Percentiles rank a stretch among this genome's conserved stretches.
Evolutionary conservation across 257 asterid species (phyloP).

Genomic region (Nicotiana undulata): DNA sequence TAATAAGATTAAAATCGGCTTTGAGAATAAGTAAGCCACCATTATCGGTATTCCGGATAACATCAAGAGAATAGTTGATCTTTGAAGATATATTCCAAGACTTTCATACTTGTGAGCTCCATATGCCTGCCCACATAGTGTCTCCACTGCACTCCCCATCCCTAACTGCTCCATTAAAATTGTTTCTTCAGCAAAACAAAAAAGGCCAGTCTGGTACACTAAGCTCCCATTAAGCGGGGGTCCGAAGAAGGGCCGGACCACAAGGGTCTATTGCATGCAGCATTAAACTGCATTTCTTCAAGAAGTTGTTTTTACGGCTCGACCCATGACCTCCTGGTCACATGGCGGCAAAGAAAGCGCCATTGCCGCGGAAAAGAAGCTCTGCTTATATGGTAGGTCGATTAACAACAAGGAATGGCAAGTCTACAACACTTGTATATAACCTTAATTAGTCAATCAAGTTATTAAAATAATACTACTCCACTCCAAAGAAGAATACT

Average conservation of each 20-base stretch:
- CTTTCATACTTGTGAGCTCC: constrained; percentile 25
- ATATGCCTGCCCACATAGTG: constrained; percentile 36
- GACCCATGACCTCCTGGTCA: too few species aligned
- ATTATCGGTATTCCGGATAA: constrained; percentile 17
- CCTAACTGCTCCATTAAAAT: constrained; percentile 17
- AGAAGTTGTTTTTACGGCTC: too few species aligned
- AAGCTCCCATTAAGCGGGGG: too few species aligned
- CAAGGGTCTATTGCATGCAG: too few species aligned
- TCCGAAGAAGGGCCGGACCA: too few species aligned
- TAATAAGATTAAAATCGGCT: constrained; percentile 19
- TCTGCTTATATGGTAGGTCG: not conserved
- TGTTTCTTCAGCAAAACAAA: not conserved
- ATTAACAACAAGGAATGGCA: not conserved
- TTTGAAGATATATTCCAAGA: constrained; percentile 26
- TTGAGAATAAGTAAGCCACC: constrained; percentile 21
- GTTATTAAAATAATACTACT: not conserved
- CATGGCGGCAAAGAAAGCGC: too few species aligned
- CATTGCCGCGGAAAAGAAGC: not conserved
- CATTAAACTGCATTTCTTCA: too few species aligned
- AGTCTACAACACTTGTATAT: too few species aligned
- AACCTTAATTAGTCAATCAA: not conserved
- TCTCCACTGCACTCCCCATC: constrained; percentile 37
- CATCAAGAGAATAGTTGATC: constrained; percentile 25
- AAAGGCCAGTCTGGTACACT: not conserved
- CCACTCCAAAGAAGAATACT: not conserved